Percentiles rank a stretch among this genome's conserved stretches.
These are phyloP conservation scores for Lipomyces yarrowii DNA, from an alignment of 1,139 yeast genomes.

Conservation along the genomic window DNA sequence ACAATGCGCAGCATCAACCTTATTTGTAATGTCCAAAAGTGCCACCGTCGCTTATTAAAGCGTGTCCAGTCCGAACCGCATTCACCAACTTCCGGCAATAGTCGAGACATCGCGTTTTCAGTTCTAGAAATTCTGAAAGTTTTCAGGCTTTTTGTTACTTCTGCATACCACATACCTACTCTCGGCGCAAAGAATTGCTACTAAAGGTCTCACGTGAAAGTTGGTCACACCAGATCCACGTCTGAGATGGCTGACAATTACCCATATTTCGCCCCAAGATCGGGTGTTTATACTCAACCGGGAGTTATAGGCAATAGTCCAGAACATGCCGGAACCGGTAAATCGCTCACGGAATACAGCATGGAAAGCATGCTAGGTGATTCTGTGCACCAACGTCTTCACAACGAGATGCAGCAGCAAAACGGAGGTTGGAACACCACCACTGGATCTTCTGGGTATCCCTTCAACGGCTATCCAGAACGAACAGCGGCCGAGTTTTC, in stretches of 20 bases:
- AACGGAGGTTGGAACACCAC: neutral
- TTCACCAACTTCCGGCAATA: too few relatives aligned
- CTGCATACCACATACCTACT: neutral
- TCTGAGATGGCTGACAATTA: neutral
- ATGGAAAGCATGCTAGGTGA: neutral
- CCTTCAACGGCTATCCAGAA: neutral
- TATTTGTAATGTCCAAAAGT: too few relatives aligned
- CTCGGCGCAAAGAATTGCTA: neutral
- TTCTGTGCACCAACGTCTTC: neutral
- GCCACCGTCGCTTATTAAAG: too few relatives aligned
- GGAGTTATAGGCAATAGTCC: neutral
- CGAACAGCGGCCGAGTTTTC: neutral
- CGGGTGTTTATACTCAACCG: neutral
- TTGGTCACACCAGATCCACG: neutral
- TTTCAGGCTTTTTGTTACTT: too few relatives aligned
- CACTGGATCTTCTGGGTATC: neutral
- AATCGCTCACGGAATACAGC: neutral
- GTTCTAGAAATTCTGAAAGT: too few relatives aligned
- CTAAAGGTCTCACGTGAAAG: neutral
- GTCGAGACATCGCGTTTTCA: too few relatives aligned
- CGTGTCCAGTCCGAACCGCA: too few relatives aligned
- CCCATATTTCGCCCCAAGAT: neutral
- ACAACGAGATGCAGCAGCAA: neutral
- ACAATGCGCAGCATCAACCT: too few relatives aligned
- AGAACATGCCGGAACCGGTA: neutral